phyloP scores from a whole-genome alignment of 2,329 filamentous ascomycete genomes.

The Phyllosticta citrichinensis region DNA sequence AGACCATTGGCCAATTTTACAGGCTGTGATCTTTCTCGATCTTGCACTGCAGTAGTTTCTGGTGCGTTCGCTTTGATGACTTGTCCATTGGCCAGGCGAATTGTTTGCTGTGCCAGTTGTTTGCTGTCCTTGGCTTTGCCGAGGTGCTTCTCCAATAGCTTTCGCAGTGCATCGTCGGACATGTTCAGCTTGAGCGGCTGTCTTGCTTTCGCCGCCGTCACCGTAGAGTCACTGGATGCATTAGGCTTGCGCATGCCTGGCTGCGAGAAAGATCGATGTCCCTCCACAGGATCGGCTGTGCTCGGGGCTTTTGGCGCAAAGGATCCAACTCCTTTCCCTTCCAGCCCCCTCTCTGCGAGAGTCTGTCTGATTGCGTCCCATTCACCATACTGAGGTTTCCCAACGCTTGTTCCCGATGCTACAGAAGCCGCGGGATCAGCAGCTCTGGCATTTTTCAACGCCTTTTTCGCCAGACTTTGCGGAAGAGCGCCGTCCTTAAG shows the following conservation, averaged over 20 bases:
- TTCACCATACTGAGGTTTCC: slow-evolving; percentile 9
- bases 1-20: slow-evolving; percentile 3
- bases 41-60: not conserved
- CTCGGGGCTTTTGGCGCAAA: slow-evolving; percentile 9
- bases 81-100: slow-evolving; percentile 6
- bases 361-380: slow-evolving; percentile 9
- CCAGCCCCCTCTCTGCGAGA: not conserved
- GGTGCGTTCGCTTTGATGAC: not conserved
- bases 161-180: slow-evolving; percentile 4
- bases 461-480: slow-evolving; percentile 5
- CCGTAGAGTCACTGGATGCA: not conserved
- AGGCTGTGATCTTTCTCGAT: not conserved
- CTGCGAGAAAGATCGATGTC: slow-evolving; percentile 8
- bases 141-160: slow-evolving; percentile 1
- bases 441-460: slow-evolving; percentile 9
- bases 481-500: slow-evolving; percentile 5
- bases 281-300: slow-evolving; percentile 1
- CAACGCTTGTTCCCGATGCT: not conserved
- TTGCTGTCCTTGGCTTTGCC: slow-evolving; percentile 5
- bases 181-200: not conserved
- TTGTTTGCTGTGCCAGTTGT: slow-evolving; percentile 6
- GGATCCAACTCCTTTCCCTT: slow-evolving; percentile 1
- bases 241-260: not conserved
- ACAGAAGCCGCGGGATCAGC: not conserved
- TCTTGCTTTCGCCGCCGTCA: not conserved